These are phyloP conservation scores for Curvularia hawaiiensis DNA, from an alignment of 2,329 filamentous ascomycete species.

Conservation along the genomic window DNA sequence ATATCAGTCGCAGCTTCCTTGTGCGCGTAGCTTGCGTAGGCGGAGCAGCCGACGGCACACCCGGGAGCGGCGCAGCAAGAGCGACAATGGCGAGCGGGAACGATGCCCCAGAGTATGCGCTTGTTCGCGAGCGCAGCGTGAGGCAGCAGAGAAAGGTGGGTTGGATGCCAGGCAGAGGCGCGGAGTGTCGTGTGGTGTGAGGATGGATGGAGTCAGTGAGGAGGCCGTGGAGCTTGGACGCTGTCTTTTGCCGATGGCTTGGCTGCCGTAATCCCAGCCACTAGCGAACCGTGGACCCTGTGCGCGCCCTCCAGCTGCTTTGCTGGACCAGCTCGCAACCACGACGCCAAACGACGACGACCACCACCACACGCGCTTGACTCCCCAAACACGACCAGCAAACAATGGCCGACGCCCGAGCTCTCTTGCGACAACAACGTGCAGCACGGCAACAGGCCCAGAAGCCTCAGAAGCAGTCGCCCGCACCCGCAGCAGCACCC, in stretches of 20 bases:
- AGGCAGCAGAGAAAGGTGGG: conserved; percentile 19
- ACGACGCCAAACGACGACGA: conserved; percentile 4
- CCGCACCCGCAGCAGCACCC: conserved; percentile 36
- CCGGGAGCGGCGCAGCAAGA: conserved; percentile 17
- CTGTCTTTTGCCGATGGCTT: conserved; percentile 29
- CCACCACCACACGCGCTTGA: background rate
- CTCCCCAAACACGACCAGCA: background rate
- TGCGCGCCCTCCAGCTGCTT: conserved; percentile 9
- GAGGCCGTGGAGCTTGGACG: conserved; percentile 34
- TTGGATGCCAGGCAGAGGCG: conserved; percentile 22
- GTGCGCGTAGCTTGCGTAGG: conserved; percentile 25
- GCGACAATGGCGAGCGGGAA: conserved; percentile 4
- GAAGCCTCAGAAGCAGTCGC: conserved; percentile 35
- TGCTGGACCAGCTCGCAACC: background rate
- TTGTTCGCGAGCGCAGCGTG: conserved; percentile 13
- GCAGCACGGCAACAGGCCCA: conserved; percentile 44
- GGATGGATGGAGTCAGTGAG: conserved; percentile 31
- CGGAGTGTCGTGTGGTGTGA: conserved; percentile 37
- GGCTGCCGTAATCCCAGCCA: conserved; percentile 18
- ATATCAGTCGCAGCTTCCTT: conserved; percentile 28
- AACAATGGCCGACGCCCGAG: conserved; percentile 47
- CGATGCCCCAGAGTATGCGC: conserved; percentile 14
- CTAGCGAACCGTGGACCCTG: conserved; percentile 11
- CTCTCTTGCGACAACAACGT: conserved; percentile 47
- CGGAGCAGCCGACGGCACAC: conserved; percentile 21